Percentiles rank a stretch among this genome's conserved stretches.
These are phyloP conservation scores for Lipomyces starkeyi DNA, from an alignment of 805 yeast species.

Conservation along the genomic window DNA sequence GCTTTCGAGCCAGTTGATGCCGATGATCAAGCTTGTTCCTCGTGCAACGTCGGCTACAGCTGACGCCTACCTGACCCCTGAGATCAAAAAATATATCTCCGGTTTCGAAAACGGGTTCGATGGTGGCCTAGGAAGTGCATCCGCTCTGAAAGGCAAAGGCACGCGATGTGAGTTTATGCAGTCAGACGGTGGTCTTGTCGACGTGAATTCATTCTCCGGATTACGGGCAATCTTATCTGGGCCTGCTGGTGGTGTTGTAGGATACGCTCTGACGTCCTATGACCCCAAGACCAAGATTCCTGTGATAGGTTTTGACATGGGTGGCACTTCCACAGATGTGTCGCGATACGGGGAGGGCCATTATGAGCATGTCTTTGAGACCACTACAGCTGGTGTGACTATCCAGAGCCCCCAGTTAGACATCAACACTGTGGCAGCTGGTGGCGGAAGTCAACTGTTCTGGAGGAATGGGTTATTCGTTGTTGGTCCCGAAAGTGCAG, in stretches of 20 bases:
- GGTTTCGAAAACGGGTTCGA: slow-evolving; percentile 67
- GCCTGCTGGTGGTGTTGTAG: slow-evolving; percentile 98
- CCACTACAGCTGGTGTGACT: slow-evolving; percentile 81
- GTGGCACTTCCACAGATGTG: slow-evolving; percentile 89
- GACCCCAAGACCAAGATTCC: slow-evolving; percentile 61
- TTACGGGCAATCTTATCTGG: slow-evolving; percentile 88
- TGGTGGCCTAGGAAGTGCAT: slow-evolving; percentile 53
- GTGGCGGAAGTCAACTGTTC: slow-evolving; percentile 74
- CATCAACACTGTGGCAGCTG: slow-evolving; percentile 83
- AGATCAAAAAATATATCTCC: slow-evolving; percentile 65
- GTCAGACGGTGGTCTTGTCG: slow-evolving; percentile 93
- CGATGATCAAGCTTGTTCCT: slow-evolving; percentile 78
- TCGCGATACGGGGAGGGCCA: slow-evolving; percentile 72
- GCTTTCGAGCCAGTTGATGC: slow-evolving; percentile 69
- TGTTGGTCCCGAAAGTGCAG: slow-evolving; percentile 87
- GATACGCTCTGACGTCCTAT: slow-evolving; percentile 83
- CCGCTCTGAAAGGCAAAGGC: slow-evolving; percentile 38
- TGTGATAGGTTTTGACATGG: slow-evolving; percentile 85
- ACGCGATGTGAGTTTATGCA: slow-evolving; percentile 83
- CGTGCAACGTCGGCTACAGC: slow-evolving; percentile 80
- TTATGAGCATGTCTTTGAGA: slow-evolving; percentile 80
- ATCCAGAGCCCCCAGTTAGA: slow-evolving; percentile 85
- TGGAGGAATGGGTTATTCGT: slow-evolving; percentile 75
- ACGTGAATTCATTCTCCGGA: slow-evolving; percentile 83
- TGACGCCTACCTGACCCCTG: slow-evolving; percentile 85